These are phyloP conservation scores for Miscanthus sacchariflorus DNA, from an alignment of 202 grass and related monocot species.

Conservation along the genomic window DNA sequence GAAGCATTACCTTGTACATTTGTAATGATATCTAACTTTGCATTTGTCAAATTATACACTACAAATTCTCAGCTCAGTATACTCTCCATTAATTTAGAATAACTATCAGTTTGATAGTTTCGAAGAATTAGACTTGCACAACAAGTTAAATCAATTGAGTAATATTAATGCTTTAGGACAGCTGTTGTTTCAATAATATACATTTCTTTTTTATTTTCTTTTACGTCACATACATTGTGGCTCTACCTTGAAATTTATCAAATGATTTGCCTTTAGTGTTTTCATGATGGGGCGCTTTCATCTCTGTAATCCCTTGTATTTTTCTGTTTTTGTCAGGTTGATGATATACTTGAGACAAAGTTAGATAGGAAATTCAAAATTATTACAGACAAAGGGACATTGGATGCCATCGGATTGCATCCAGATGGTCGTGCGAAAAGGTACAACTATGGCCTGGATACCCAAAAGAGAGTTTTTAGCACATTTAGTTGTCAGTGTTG, in stretches of 20 bases:
- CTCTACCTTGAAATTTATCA: slow-evolving; percentile 23
- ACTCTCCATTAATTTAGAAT: slow-evolving; percentile 5
- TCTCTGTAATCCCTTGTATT: slow-evolving; percentile 25
- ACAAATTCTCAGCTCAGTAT: neutral
- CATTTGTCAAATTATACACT: slow-evolving; percentile 4
- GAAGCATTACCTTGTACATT: neutral
- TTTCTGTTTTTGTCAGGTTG: slow-evolving; percentile 64
- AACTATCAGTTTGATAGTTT: neutral
- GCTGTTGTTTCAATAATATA: slow-evolving; percentile 32
- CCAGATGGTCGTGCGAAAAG: slow-evolving; percentile 84
- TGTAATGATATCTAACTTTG: neutral
- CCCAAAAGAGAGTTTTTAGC: slow-evolving; percentile 14
- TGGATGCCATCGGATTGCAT: slow-evolving; percentile 97
- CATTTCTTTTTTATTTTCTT: neutral
- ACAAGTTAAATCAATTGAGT: neutral
- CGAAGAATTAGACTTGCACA: neutral
- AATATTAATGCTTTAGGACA: neutral
- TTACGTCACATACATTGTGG: neutral
- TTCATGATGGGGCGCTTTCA: slow-evolving; percentile 16
- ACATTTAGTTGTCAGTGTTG: slow-evolving; percentile 25
- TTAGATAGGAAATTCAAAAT: slow-evolving; percentile 87
- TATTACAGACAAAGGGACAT: slow-evolving; percentile 91
- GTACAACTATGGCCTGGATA: slow-evolving; percentile 47
- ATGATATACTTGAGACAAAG: slow-evolving; percentile 96
- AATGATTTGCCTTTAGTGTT: slow-evolving; percentile 16